Percentiles rank a stretch among this genome's conserved stretches.
Evolutionary conservation across 2,329 filamentous ascomycete genomes (phyloP).

Genomic region (Teratosphaeria nubilosa): DNA sequence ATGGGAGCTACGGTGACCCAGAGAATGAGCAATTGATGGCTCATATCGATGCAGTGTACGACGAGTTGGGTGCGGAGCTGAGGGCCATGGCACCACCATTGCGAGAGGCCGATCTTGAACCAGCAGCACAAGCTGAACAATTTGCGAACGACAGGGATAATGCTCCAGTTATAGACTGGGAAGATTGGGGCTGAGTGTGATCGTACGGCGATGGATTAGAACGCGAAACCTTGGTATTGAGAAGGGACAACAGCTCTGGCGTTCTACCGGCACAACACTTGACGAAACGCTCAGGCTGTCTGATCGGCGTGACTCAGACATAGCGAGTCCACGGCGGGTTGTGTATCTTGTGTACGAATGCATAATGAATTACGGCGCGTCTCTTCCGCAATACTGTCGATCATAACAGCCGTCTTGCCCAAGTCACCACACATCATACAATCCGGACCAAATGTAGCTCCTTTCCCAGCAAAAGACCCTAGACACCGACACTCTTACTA

Average conservation of each 20-base stretch:
- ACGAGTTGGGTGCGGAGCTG: not conserved
- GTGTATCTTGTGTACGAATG: not conserved
- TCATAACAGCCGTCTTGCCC: not conserved
- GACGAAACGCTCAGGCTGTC: not conserved
- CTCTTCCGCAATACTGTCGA: not conserved
- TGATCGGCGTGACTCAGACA: not conserved
- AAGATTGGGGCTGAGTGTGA: no score
- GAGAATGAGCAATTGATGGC: not conserved
- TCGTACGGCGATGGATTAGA: no score
- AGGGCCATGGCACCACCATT: not conserved
- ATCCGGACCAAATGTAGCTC: not conserved
- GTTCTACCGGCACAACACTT: not conserved
- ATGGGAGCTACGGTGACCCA: conserved; percentile 2
- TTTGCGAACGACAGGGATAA: no score
- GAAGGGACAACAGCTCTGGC: not conserved
- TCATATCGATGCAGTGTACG: not conserved
- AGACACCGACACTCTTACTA: not conserved
- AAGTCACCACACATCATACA: not conserved
- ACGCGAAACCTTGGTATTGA: no score
- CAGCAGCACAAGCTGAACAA: not conserved
- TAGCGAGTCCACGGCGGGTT: not conserved
- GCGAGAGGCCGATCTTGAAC: not conserved
- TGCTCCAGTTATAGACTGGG: no score
- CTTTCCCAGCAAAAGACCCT: not conserved
- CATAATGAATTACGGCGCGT: not conserved